These are phyloP conservation scores for Hanseniaspora uvarum DNA, from an alignment of 1,139 yeast genomes.

Conservation along the genomic window DNA sequence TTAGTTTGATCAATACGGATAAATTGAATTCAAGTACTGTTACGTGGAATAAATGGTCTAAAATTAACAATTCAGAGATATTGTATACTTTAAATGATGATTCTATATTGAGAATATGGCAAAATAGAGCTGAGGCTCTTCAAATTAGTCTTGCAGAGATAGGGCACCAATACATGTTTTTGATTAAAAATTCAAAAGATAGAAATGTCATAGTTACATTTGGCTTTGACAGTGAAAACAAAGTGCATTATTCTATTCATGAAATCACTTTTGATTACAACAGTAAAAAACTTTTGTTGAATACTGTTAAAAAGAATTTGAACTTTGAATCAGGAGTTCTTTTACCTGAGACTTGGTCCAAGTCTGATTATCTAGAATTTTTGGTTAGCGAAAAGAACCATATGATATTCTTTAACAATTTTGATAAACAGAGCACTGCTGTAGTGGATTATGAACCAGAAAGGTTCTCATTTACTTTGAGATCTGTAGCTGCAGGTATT, in stretches of 20 bases:
- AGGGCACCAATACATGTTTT: neutral
- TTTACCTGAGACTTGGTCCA: neutral
- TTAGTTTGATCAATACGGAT: neutral
- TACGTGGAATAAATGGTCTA: neutral
- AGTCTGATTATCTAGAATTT: neutral
- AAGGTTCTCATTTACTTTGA: neutral
- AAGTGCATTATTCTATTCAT: neutral
- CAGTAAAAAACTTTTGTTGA: neutral
- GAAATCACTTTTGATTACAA: neutral
- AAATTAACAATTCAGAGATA: neutral
- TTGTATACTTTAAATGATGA: neutral
- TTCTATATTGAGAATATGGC: neutral
- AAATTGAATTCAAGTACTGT: neutral
- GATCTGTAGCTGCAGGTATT: neutral
- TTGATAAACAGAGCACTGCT: neutral
- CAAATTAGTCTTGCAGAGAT: neutral
- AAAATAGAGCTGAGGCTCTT: neutral
- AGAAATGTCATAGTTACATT: neutral
- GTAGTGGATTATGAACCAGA: neutral
- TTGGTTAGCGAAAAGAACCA: neutral
- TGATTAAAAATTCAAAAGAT: neutral
- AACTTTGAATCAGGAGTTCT: neutral
- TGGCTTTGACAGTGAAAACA: neutral
- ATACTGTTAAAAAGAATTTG: neutral
- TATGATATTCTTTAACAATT: neutral